A percentile compares a stretch with the other conserved stretches of the same genome.
phyloP scores from a whole-genome alignment of 2,329 filamentous ascomycete species.

The Hypoxylon sp. region DNA sequence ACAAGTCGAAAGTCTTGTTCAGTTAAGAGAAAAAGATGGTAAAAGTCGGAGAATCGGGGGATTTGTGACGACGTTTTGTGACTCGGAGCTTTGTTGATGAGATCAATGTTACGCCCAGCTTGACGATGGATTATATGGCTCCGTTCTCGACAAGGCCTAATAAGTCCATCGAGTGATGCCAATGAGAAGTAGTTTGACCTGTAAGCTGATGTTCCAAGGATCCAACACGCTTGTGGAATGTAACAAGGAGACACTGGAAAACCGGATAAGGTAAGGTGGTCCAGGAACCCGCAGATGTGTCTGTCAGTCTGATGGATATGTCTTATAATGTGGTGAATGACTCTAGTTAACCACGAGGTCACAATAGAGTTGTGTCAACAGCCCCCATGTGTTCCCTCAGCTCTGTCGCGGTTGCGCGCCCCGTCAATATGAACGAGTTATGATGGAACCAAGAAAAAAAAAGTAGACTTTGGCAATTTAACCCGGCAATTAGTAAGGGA shows the following conservation, averaged over 20 bases:
- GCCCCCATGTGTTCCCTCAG: constrained; percentile 23
- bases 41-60: constrained; percentile 33
- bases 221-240: constrained; percentile 38
- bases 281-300: constrained; percentile 40
- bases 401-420: constrained; percentile 32
- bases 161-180: constrained; percentile 18
- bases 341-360: constrained; percentile 40
- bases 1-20: constrained; percentile 1
- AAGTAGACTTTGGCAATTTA: constrained; percentile 18
- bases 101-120: constrained; percentile 35
- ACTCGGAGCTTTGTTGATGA: constrained; percentile 39
- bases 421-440: constrained; percentile 34
- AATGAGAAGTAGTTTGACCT: constrained; percentile 19
- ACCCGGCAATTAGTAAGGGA: constrained; percentile 19
- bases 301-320: constrained; percentile 16
- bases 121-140: constrained; percentile 15
- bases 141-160: constrained; percentile 26
- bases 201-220: constrained; percentile 35
- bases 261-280: constrained; percentile 40
- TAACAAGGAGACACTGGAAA: constrained; percentile 18
- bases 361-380: constrained; percentile 30
- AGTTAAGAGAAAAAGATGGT: constrained; percentile 14
- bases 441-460: constrained; percentile 9
- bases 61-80: constrained; percentile 32
- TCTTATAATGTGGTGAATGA: constrained; percentile 35